Evolutionary conservation across 495 filamentous ascomycete genomes (phyloP), one percentile per base, ranked within the genome.

Genomic region (Daldinia decipiens): DNA sequence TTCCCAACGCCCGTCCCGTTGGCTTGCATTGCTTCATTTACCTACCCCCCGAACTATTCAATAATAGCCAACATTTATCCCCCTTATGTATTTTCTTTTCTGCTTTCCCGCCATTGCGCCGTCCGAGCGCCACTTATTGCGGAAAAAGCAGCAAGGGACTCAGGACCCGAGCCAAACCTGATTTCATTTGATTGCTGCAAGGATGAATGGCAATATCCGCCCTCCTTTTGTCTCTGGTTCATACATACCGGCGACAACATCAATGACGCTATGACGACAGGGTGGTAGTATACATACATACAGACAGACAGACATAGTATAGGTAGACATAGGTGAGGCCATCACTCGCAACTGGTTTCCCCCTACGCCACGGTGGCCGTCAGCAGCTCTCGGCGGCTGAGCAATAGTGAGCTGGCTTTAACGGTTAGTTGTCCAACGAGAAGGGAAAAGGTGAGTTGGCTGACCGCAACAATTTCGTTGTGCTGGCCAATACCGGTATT

Each of bases 401-500:
- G 65, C 65, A 62, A 65, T 65, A 51, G 32, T 61, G 59, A 61
- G 29, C 58, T 59, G 60, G 43, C 43, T 67, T 52, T 67, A 45
- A 64, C 32, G 32, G 55, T 65, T 56, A 55, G 57, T 52, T 67
- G 60, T 58, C 70, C 59, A 67, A 63, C 47, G 50, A 29, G 51
- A 50, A 51, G 9, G 29, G 9, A 34, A 68, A 63, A 68, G 60
- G 70, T 72, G 70, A 73, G 70, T 65, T 76, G 68, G 65, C 68
- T 76, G 75, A 77, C 75, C 75, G 73, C 73, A 58, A 58, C 60
- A 43, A 55, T 52, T 68, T 71, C 56, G 65, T 69, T 63, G 40
- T 72, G 59, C 19, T 63, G 68, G 59, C 75, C 75, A 77, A 77
- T 77, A 62, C 73, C 70, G 70, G 68, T 65, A 62, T 68, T 66